Conservation (phyloP, 2,329 filamentous ascomycete species). For the Aspergillus chevalieri region DNA sequence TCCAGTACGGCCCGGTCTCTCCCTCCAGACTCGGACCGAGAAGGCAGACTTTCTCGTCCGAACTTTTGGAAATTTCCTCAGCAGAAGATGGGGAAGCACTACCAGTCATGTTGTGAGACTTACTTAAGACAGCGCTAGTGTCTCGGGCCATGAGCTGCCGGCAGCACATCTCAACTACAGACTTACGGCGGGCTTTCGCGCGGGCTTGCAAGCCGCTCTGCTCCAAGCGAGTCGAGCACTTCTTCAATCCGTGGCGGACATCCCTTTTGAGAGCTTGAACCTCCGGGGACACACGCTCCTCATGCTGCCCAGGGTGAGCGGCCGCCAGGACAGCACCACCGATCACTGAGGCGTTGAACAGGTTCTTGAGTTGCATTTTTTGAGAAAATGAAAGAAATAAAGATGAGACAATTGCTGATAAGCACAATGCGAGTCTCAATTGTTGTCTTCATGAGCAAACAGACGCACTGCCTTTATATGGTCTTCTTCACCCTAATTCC, state of each 20-base stretch:
- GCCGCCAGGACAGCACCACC: slow-evolving; percentile 9
- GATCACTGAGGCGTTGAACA: slow-evolving; percentile 7
- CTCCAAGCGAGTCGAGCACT: slow-evolving; percentile 16
- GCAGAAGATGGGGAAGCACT: slow-evolving; percentile 16
- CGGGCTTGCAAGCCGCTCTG: slow-evolving; percentile 17
- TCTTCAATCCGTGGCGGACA: slow-evolving; percentile 13
- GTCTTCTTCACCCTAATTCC: too few relatives aligned
- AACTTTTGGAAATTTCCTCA: slow-evolving; percentile 11
- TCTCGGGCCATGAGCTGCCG: slow-evolving; percentile 23
- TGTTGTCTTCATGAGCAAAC: too few relatives aligned
- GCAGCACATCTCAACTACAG: slow-evolving; percentile 11
- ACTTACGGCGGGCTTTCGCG: slow-evolving; percentile 17
- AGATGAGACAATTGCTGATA: too few relatives aligned
- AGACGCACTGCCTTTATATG: too few relatives aligned
- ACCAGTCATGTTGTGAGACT: slow-evolving; percentile 23
- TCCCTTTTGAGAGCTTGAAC: slow-evolving; percentile 13
- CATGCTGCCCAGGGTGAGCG: slow-evolving; percentile 16
- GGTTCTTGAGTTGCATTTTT: slow-evolving; percentile 1
- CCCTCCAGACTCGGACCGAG: slow-evolving; percentile 41
- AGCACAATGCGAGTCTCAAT: too few relatives aligned
- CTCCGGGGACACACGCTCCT: slow-evolving; percentile 6
- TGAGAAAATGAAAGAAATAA: background rate
- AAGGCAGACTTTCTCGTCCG: slow-evolving; percentile 19
- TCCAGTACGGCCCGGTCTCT: slow-evolving; percentile 43
- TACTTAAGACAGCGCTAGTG: slow-evolving; percentile 29